Percentiles rank a stretch among this genome's conserved stretches.
Evolutionary conservation across 108 stramenopile genomes (phyloP).

Genomic region (Stephanodiscus triporus): DNA sequence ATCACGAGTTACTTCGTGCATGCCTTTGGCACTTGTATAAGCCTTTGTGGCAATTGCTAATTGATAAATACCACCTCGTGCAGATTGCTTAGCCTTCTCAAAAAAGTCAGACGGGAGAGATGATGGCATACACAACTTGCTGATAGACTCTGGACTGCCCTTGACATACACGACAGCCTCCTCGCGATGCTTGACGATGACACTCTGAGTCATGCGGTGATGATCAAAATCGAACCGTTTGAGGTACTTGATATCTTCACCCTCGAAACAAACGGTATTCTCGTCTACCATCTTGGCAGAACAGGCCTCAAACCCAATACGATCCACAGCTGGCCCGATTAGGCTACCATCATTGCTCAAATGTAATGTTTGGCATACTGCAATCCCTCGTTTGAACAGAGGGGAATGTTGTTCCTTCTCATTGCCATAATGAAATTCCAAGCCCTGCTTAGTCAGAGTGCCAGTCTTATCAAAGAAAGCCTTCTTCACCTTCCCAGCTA

Average conservation of each 20-base stretch:
- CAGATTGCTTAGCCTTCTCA: slow-evolving; percentile 28
- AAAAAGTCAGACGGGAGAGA: slow-evolving; percentile 59
- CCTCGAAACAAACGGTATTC: slow-evolving; percentile 30
- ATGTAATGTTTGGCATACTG: slow-evolving; percentile 60
- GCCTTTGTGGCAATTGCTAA: slow-evolving; percentile 55
- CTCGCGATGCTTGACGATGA: slow-evolving; percentile 47
- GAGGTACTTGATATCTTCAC: slow-evolving; percentile 39
- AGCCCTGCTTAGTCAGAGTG: slow-evolving; percentile 70
- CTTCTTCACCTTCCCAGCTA: slow-evolving; percentile 79
- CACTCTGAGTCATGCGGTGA: slow-evolving; percentile 69
- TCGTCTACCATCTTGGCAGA: slow-evolving; percentile 28
- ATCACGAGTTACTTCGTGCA: slow-evolving; percentile 46
- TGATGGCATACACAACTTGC: slow-evolving; percentile 42
- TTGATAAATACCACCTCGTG: slow-evolving; percentile 63
- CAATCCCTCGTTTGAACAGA: slow-evolving; percentile 50
- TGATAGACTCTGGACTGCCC: slow-evolving; percentile 61
- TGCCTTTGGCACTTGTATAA: neutral
- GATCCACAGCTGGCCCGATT: slow-evolving; percentile 68
- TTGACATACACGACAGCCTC: slow-evolving; percentile 50
- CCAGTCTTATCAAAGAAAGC: slow-evolving; percentile 91
- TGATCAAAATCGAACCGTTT: slow-evolving; percentile 72
- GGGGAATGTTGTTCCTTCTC: neutral
- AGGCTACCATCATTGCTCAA: slow-evolving; percentile 32
- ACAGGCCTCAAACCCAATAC: slow-evolving; percentile 49
- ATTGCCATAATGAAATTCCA: slow-evolving; percentile 40